phyloP scores from a whole-genome alignment of 345 rosid species.

The Stellera chamaejasme region DNA sequence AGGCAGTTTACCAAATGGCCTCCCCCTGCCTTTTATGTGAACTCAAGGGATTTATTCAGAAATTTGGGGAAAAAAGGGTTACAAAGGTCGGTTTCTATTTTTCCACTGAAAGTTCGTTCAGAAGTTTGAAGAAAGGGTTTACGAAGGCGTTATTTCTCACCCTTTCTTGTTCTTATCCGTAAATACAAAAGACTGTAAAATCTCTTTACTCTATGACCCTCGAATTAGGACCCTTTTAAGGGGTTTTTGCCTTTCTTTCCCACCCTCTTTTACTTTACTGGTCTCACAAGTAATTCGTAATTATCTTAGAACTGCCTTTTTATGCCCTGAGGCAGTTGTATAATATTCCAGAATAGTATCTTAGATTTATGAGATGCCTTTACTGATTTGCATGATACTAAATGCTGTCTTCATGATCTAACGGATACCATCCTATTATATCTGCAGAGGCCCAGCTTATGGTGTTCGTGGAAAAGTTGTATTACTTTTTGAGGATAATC shows the following conservation, averaged over 20 bases:
- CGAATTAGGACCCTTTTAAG: background rate
- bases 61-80: no score
- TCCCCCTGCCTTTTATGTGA: no score
- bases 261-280: background rate
- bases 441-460: slow-evolving; percentile 52
- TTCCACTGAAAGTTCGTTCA: no score
- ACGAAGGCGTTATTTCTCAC: no score
- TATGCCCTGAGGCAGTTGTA: no score
- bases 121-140: no score
- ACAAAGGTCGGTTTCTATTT: no score
- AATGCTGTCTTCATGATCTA: slow-evolving; percentile 1
- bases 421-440: slow-evolving; percentile 7
- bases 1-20: no score
- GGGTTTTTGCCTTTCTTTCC: background rate
- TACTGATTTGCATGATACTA: background rate
- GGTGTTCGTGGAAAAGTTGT: slow-evolving; percentile 65
- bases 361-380: background rate
- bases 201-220: background rate
- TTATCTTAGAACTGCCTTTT: no score
- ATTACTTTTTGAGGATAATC: slow-evolving; percentile 61
- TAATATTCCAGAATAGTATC: no score
- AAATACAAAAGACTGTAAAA: background rate
- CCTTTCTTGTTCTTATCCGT: background rate
- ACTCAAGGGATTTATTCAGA: no score
- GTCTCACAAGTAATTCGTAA: no score